phyloP scores from a whole-genome alignment of 2,329 filamentous ascomycete genomes.

The Fusarium circinatum region DNA sequence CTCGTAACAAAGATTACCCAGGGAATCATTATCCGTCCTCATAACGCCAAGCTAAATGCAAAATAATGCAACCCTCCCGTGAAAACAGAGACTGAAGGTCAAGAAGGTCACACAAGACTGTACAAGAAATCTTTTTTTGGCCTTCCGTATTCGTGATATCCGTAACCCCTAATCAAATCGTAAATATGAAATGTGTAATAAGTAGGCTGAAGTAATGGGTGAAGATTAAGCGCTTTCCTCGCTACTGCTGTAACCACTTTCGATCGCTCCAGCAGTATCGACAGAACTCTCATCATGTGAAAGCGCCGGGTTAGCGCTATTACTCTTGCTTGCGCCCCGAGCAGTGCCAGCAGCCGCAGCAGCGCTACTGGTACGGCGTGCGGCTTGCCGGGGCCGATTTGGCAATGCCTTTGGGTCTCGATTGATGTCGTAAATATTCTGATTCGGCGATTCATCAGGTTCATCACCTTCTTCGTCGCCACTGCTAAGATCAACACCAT shows the following conservation, averaged over 20 bases:
- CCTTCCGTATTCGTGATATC: neutral
- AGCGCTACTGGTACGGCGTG: constrained; percentile 46
- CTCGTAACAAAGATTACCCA: constrained; percentile 10
- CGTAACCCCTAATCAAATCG: neutral
- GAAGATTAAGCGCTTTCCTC: constrained; percentile 43
- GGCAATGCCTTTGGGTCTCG: constrained; percentile 31
- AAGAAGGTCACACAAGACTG: neutral
- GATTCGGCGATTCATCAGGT: constrained; percentile 48
- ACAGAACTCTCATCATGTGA: constrained; percentile 50
- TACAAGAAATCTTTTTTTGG: neutral
- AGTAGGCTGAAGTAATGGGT: neutral
- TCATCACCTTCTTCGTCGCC: constrained; percentile 56
- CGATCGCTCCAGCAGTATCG: constrained; percentile 53
- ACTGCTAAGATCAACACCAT: constrained; percentile 53
- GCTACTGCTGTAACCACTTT: constrained; percentile 52
- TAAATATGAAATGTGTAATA: neutral
- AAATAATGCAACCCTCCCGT: constrained; percentile 13
- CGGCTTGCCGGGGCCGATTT: constrained; percentile 23
- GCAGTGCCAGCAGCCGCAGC: constrained; percentile 48
- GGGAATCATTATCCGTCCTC: constrained; percentile 27
- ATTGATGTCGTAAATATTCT: constrained; percentile 47
- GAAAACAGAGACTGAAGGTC: constrained; percentile 4
- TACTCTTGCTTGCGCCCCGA: constrained; percentile 47
- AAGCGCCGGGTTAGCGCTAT: constrained; percentile 41
- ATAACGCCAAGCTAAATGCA: constrained; percentile 41